Evolutionary conservation across 2,329 filamentous ascomycete genomes (phyloP), one percentile per base, ranked within the genome.

Genomic region (Hypoxylon sp.): DNA sequence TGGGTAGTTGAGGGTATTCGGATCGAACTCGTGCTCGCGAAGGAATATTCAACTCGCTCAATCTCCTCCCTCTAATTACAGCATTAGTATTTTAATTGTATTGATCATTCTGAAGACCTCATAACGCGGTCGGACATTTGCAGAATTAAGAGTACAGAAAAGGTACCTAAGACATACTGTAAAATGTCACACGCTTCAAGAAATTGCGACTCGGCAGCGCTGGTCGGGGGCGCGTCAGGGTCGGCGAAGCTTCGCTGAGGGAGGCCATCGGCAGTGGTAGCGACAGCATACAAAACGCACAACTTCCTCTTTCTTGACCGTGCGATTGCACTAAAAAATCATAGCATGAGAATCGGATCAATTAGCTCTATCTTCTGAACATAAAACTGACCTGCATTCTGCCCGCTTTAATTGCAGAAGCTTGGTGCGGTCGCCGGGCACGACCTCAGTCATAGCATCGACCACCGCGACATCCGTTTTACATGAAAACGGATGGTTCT

Each of bases 281-380:
- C 90, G 85, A 92, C 88, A 74, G 87, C 86, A 84, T 91, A 97
- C 75, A 97, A 87, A 83, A 96, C 91, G 79, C 91, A 90, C 78
- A 97, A 87, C 85, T 96, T 96, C 81, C 93, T 90, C 88, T 96
- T 96, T 81, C 92, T 91, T 85, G 91, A 93, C 81, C 86, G 87
- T 85, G 91, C 88, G 86, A 91, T 90, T 87, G 87, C 85, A 82
- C 89, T 91, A 77, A 64, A 54, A n/a, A 81, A 74, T 73, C 59
- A 77, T 71, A 86, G 81, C 78, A 72, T 79, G 78, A 72, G 75
- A 73, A 83, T 84, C 82, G 82, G 80, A 82, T 82, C 81, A 83
- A 77, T 76, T 72, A 71, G 80, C 81, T 80, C 82, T 82, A 80
- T 84, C 78, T 59, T 73, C 67, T 79, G 78, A 75, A 71, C 72